Conservation (phyloP, 352 stramenopile species). For the Thraustochytrium sp. region DNA sequence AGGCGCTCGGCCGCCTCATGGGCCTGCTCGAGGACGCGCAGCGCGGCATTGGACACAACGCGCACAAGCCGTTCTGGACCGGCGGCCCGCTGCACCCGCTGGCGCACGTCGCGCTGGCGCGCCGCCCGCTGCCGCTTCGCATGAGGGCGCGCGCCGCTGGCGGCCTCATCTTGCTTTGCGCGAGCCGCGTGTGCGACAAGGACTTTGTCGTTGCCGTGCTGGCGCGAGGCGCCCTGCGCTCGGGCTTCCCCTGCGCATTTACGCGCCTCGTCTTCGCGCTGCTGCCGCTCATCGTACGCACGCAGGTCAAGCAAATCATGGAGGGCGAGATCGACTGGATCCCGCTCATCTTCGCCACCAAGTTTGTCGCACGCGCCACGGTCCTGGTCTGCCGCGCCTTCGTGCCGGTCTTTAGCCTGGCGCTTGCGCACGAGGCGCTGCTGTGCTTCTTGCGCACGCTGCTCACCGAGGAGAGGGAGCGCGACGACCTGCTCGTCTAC, state of each 20-base stretch:
- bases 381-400: neutral
- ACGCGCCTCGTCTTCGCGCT: neutral
- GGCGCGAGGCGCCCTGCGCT: neutral
- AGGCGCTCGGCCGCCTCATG: neutral
- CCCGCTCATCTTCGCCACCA: conserved; percentile 29
- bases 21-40: neutral
- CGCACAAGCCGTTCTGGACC: conserved; percentile 31
- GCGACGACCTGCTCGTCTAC: conserved; percentile 20
- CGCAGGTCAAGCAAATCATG: conserved; percentile 41
- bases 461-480: neutral
- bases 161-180: too few relatives aligned
- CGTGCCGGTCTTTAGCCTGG: neutral
- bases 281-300: conserved; percentile 11
- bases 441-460: neutral
- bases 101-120: neutral
- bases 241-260: neutral
- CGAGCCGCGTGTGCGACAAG: neutral
- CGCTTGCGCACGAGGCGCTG: neutral
- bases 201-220: neutral
- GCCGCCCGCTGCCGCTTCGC: too few relatives aligned
- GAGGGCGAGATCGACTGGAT: conserved; percentile 39
- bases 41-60: neutral
- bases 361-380: neutral
- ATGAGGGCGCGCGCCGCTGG: too few relatives aligned
- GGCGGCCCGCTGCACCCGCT: neutral